phyloP scores from a whole-genome alignment of 305 asterid species.

The Stenogyne calaminthoides region DNA sequence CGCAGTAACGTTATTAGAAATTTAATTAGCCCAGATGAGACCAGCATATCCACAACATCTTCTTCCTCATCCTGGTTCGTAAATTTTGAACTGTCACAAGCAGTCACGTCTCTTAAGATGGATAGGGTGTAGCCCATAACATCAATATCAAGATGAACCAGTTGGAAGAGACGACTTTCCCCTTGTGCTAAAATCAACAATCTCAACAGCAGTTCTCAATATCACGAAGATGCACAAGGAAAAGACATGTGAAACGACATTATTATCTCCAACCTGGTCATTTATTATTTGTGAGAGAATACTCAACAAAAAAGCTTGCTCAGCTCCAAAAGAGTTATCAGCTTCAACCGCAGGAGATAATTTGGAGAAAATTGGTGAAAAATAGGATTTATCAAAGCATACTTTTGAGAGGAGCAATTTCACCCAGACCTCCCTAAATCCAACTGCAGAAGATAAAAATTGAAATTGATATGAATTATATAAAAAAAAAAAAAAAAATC shows the following conservation, averaged over 20 bases:
- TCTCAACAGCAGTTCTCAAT: conserved; percentile 43
- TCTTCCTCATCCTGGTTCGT: conserved; percentile 31
- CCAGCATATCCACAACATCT: conserved; percentile 48
- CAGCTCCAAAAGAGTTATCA: conserved; percentile 39
- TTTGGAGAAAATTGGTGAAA: conserved; percentile 51
- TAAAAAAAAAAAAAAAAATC: not conserved
- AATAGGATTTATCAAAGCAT: conserved; percentile 52
- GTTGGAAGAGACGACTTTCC: conserved; percentile 61
- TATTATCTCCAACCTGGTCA: conserved; percentile 47
- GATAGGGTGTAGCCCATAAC: conserved; percentile 65
- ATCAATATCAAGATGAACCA: conserved; percentile 54
- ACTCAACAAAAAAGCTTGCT: conserved; percentile 61
- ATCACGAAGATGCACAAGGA: conserved; percentile 45
- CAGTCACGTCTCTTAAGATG: conserved; percentile 72
- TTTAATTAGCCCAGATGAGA: conserved; percentile 60
- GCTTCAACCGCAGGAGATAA: conserved; percentile 38
- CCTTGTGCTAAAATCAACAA: conserved; percentile 48
- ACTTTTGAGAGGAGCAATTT: conserved; percentile 58
- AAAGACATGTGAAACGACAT: conserved; percentile 43
- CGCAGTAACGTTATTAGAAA: conserved; percentile 60
- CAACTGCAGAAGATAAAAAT: conserved; percentile 52
- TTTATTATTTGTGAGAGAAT: conserved; percentile 56
- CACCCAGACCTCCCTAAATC: conserved; percentile 63
- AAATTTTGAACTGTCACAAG: conserved; percentile 40
- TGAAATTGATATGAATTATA: not conserved